Base-by-base conservation (phyloP, 2,329 filamentous ascomycete species). In the Cordyceps farinosa region DNA sequence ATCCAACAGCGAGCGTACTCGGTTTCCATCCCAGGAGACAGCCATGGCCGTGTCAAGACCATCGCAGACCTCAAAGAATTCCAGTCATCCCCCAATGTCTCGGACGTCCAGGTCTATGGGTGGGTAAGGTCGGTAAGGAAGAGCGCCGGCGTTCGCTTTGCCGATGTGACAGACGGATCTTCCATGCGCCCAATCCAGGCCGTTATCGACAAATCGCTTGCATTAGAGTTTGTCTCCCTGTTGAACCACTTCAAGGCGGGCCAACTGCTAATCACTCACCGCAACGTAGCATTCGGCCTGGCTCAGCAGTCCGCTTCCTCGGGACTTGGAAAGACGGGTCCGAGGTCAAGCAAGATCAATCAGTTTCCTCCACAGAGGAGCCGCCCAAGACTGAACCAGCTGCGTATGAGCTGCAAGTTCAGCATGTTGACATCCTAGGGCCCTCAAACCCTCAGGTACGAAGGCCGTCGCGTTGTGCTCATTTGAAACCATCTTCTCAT, bases 161-260 rank as follows among this genome's bases (percentile, higher is more conserved):
- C 93, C 59, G 86, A 92, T 65, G 81, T 98, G 59, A 89, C 89
- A 11, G 95, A 99, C 80, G 95, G 95, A 51, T 96, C 92, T 13
- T 92, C 90, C 48, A 80, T 91, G 68, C 81, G 88, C 66, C 82
- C 91, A 34, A 75, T 98, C 62, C 95, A 99, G 78, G 91, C 89
- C 52, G 87, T 97, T 53, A 79, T 97, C 68, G 86, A 86, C 61
- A 88, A 90, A 67, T 81, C 84, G 53, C 82, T 92, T 72, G 87
- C 89, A 68, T 82, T 87, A 76, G 85, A 87, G 91, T 96, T 82
- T 74, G 87, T 73, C 62, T 70, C 66, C 66, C 65, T 65, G 66
- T 63, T 65, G 57, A 64, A 32, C 48, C 50, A 54, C 70, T 66
- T 70, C 68, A 70, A 10, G 34, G 10, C 30, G 6, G 10, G 4